These are phyloP conservation scores for Phalaenopsis hybrid DNA, from an alignment of 116 monocot species.

Conservation along the genomic window DNA sequence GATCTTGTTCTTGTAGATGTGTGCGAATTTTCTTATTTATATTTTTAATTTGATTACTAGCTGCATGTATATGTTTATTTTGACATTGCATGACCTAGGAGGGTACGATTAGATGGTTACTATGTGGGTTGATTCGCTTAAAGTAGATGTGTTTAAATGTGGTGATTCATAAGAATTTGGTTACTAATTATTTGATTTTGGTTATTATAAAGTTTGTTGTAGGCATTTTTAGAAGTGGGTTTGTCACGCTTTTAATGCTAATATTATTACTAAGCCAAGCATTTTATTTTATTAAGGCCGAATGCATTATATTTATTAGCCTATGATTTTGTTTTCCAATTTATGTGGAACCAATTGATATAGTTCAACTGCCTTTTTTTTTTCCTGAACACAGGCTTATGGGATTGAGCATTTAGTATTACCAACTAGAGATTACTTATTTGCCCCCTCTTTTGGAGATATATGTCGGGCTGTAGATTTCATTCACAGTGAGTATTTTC, in stretches of 20 bases:
- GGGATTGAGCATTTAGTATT: constrained; percentile 63
- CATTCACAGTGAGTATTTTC: constrained; percentile 45
- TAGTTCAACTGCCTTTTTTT: background rate
- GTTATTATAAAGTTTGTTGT: too few species aligned
- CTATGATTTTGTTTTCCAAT: background rate
- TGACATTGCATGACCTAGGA: too few species aligned
- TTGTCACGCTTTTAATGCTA: background rate
- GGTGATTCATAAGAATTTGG: too few species aligned
- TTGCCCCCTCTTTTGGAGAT: constrained; percentile 58
- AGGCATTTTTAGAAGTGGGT: background rate
- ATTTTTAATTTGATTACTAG: background rate
- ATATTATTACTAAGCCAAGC: background rate
- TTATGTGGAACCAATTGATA: background rate
- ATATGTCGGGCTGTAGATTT: constrained; percentile 69
- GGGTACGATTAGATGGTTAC: too few species aligned
- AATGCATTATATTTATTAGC: background rate
- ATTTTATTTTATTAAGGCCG: background rate
- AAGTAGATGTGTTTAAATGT: too few species aligned
- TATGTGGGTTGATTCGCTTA: too few species aligned
- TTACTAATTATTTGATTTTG: too few species aligned
- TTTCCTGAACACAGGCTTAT: constrained; percentile 29
- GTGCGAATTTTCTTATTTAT: background rate
- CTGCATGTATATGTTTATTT: too few species aligned
- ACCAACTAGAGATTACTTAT: constrained; percentile 76
- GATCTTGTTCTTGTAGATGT: background rate